A percentile compares a stretch with the other conserved stretches of the same genome.
Conservation (phyloP, 257 asterid species). For the Petrea volubilis region DNA sequence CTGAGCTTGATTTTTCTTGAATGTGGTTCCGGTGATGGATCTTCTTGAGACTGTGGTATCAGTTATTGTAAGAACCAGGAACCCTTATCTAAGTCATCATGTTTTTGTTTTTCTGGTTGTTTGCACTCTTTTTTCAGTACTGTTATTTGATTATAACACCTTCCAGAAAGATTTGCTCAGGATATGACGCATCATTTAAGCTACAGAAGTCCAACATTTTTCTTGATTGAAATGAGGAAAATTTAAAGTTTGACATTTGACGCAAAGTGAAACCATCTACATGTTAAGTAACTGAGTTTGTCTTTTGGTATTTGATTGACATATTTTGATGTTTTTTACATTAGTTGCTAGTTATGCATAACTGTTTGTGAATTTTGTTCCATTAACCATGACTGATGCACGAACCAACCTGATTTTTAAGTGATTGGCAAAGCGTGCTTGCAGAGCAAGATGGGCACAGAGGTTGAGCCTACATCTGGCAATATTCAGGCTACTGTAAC, state of each 20-base stretch:
- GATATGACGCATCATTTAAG: not conserved
- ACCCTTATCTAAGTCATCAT: not conserved
- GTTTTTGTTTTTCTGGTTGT: not conserved
- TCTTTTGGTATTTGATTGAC: not conserved
- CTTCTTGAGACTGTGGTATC: not conserved
- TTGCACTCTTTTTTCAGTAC: not conserved
- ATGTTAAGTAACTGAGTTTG: not conserved
- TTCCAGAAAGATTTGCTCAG: not conserved
- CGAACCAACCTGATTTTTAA: constrained; percentile 6
- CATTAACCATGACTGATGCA: not conserved
- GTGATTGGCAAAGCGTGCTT: constrained; percentile 24
- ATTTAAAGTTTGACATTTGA: not conserved
- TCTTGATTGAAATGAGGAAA: not conserved
- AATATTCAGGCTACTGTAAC: constrained; percentile 41
- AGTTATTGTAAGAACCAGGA: not conserved
- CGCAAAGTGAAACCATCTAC: not conserved
- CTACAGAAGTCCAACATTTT: not conserved
- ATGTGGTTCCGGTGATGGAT: not conserved
- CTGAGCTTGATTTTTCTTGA: not conserved
- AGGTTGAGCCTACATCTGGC: constrained; percentile 52
- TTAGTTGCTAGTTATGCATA: not conserved
- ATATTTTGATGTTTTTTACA: not conserved
- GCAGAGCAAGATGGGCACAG: constrained; percentile 56
- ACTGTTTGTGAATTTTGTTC: not conserved
- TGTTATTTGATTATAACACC: constrained; percentile 2